Evolutionary conservation across 176 grass and related monocot genomes (phyloP).

Genomic region (Triticum monococcum): DNA sequence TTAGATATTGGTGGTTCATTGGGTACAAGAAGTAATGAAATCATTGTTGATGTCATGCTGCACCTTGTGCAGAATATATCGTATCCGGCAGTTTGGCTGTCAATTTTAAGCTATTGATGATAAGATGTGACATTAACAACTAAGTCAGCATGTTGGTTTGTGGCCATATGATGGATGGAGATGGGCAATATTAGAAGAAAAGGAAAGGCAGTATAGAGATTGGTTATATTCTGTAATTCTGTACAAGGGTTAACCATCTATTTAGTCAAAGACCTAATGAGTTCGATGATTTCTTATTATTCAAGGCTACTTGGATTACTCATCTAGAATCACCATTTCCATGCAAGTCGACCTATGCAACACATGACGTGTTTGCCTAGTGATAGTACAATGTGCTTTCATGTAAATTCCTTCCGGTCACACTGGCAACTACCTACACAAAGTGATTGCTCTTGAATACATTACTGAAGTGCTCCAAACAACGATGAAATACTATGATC

Average conservation of each 20-base stretch:
- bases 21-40: slow-evolving; percentile 9
- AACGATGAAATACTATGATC: slow-evolving; percentile 2
- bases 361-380: too few relatives aligned
- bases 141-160: slow-evolving; percentile 33
- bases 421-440: background rate
- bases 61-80: slow-evolving; percentile 31
- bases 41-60: slow-evolving; percentile 18
- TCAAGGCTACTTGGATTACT: slow-evolving; percentile 14
- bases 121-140: slow-evolving; percentile 1
- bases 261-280: background rate
- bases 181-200: background rate
- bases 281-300: slow-evolving; percentile 13
- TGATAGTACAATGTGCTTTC: too few relatives aligned
- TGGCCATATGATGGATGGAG: slow-evolving; percentile 32
- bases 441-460: background rate
- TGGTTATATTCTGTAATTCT: background rate
- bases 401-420: too few relatives aligned
- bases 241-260: background rate
- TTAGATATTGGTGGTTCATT: background rate
- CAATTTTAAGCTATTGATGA: slow-evolving; percentile 40
- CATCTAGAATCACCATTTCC: background rate
- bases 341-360: background rate
- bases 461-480: background rate
- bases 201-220: background rate
- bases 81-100: slow-evolving; percentile 10